Evolutionary conservation across 805 yeast genomes (phyloP), one percentile per base, ranked within the genome.

Genomic region (Barnettozyma populi): DNA sequence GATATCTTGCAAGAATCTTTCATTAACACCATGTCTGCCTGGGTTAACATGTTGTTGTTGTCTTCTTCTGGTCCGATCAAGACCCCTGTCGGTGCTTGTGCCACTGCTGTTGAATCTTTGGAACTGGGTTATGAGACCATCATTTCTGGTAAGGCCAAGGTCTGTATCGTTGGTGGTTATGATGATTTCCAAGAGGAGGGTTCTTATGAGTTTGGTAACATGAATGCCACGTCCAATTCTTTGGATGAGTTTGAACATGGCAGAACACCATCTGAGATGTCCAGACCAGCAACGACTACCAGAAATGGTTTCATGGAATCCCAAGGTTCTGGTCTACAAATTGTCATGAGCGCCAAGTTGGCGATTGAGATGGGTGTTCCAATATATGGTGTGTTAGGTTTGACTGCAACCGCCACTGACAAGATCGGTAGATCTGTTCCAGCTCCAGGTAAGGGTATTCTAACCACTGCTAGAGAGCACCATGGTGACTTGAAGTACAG

Each of bases 171-270:
- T 60, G 99, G 99, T 79, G 99, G 99, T 73, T 90, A 87, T 69
- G 99, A 94, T 75, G 99, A 94, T 65, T 90, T 94, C 92, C 96
- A 90, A 72, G 99, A 94, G 73, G 99, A 94, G 73, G 97, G 98
- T 59, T 90, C 97, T 50, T 86, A 81, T 63, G 99, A 94, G 71
- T 94, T 94, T 70, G 99, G 88, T 62, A 94, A 94, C 76, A 94
- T 94, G 99, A 90, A 90, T 63, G 99, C 99, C 41, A 94, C 99
- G 40, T 86, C 97, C 27, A 89, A 92, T 72, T 76, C 97, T 24
- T 64, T 79, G 50, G 88, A 83, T 51, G 99, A 94, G 73, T 75
- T 85, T 57, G 96, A 79, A 43, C 94, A 88, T 57, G 99, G 99
- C 56, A 88, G 99, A 76, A 88, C 97, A 45, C 98, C 99, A 58